Evolutionary conservation across 1,139 yeast genomes (phyloP).

Genomic region (Yamadazyma jaroonii): DNA sequence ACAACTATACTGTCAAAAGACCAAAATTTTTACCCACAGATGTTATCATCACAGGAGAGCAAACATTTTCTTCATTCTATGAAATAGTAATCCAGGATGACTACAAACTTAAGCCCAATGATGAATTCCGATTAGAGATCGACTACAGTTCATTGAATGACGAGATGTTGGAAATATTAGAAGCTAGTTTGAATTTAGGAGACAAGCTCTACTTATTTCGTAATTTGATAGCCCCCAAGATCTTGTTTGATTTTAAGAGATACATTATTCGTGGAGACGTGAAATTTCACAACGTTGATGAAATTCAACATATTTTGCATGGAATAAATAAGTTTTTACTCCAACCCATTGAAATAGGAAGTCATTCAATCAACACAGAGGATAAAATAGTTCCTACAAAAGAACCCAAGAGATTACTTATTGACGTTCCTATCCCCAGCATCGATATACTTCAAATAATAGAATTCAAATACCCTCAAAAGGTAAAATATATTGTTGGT

Average conservation of each 20-base stretch:
- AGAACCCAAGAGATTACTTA: slow-evolving; percentile 13
- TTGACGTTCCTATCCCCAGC: slow-evolving; percentile 53
- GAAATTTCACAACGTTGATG: slow-evolving; percentile 7
- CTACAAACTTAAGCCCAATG: slow-evolving; percentile 23
- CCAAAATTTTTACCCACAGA: slow-evolving; percentile 18
- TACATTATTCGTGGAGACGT: slow-evolving; percentile 7
- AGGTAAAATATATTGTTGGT: slow-evolving; percentile 55
- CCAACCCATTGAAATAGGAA: not conserved
- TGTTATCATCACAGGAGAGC: slow-evolving; percentile 64
- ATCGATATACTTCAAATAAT: slow-evolving; percentile 50
- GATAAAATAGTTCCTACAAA: no score
- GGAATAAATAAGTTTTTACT: slow-evolving; percentile 4
- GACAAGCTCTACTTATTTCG: slow-evolving; percentile 5
- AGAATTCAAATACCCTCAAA: slow-evolving; percentile 39
- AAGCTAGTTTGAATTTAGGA: not conserved
- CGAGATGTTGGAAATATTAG: slow-evolving; percentile 30
- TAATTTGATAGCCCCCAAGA: slow-evolving; percentile 5
- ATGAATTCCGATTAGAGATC: slow-evolving; percentile 41
- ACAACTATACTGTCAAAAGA: slow-evolving; percentile 34
- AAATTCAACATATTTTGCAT: slow-evolving; percentile 1
- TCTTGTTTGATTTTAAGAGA: slow-evolving; percentile 11
- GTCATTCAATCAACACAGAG: no score
- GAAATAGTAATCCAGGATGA: slow-evolving; percentile 33
- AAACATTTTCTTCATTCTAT: slow-evolving; percentile 63
- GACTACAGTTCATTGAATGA: slow-evolving; percentile 42